Evolutionary conservation across 257 asterid genomes (phyloP), one percentile per base, ranked within the genome.

Genomic region (Solanum virginianum): DNA sequence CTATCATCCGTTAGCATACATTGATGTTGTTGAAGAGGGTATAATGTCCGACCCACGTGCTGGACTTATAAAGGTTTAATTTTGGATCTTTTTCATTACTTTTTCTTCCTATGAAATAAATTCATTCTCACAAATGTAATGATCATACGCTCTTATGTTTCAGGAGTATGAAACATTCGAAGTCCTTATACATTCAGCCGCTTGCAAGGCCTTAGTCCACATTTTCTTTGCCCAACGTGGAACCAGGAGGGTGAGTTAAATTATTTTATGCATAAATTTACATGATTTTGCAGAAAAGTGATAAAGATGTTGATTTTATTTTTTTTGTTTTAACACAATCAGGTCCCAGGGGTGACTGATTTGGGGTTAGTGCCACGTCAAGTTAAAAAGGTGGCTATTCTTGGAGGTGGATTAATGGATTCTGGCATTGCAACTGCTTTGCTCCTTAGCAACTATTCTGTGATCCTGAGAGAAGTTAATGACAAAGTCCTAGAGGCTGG

Each of bases 371-470:
- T 85, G 85, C 98, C 99, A 56, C 93, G 98, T 91, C 87, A 36
- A 41, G 87, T 97, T 80, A 92, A 92, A 84, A 97, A 91, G 91
- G 98, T 97, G 79, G 99, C 94, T 56, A 88, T 97, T 86, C 92
- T 97, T 36, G 99, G 99, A 85, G 99, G 99, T 39, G 99, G 99
- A 70, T 89, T 97, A 39, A 97, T 97, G 99, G 99, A 99, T 65
- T 97, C 98, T 26, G 98, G 98, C 62, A 97, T 97, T 82, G 98
- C 99, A 41, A 97, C 99, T 32, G 94, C 97, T 1, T 87, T 97
- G 87, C 87, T 95, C 83, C 96, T 93, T 83, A 91, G 93, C 69
- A 91, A 90, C 83, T 97, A 89, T 86, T 86, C 89, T 57, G 99
- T 97, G 49, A 87, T 97, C 86, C 89, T 97, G 66, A 97, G 93